Base-by-base conservation (phyloP, 306 rosid genomes). In the Benincasa hispida region DNA sequence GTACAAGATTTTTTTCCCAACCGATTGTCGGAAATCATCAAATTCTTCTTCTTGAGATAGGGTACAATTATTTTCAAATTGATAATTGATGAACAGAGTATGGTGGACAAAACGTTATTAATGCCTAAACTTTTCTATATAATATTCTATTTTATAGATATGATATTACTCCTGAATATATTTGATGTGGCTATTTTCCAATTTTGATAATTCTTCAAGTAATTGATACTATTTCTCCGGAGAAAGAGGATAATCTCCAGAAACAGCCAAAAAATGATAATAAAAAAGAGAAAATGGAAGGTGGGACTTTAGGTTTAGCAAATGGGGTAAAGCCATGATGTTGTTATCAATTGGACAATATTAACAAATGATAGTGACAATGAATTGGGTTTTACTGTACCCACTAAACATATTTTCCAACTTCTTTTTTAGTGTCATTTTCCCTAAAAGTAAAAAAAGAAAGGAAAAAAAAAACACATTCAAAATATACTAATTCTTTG, bases 281-380 rank as follows among this genome's bases (percentile, higher is more conserved):
- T 11, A 60, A 17, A 1, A 50, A 65, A 35, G 6, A 25, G 25
- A 63, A 34, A 17, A 63, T 17, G 47, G 72, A 34, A 30, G 17
- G 41, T 61, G 68, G 68, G 68, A 42, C 41, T 30, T 61, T 14
- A 5, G 34, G 69, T 17, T 62, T 19, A n/a, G 32, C 62, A 63
- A 63, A 66, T 66, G 73, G 73, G 73, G 30, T 66, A 39, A 63
- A 66, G 51, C 73, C 53, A 66, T 66, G 53, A 35, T 66, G 53
- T 66, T 66, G 32, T 66, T 66, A 9, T 10, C 19, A 35, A 39
- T 66, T 66, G 51, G 73, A 66, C 32, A 66, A 66, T 1, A 21
- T n/a, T 35, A 66, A 37, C 6, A 66, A 66, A n/a, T 63, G 70
- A 66, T 66, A 1, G 51, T 37, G 73, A 39, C 73, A 39, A 50